Conservation (phyloP, 225 moss, liverwort and hornwort genomes). For the Physcomitrium patens region DNA sequence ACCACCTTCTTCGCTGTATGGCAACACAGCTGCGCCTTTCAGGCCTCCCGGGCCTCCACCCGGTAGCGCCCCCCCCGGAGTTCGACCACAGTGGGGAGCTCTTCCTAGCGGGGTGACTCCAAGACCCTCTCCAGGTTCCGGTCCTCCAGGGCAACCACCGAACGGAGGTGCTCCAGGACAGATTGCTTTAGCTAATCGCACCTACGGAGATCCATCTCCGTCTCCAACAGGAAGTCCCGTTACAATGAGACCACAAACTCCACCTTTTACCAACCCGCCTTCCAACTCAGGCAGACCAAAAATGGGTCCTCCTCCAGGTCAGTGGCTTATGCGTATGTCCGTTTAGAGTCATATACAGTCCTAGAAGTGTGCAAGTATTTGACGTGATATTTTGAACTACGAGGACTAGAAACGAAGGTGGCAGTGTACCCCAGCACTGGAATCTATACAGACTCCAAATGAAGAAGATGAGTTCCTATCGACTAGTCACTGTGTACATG, state of each 20-base stretch:
- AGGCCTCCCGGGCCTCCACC: slow-evolving; percentile 37
- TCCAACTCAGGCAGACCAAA: slow-evolving; percentile 35
- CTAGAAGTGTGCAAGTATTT: neutral
- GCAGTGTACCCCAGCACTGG: neutral
- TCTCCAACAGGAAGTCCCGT: slow-evolving; percentile 41
- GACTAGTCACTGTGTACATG: too few species aligned
- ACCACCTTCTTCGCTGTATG: slow-evolving; percentile 37
- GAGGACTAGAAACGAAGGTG: slow-evolving; percentile 1
- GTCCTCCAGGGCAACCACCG: slow-evolving; percentile 48
- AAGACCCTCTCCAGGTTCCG: slow-evolving; percentile 42
- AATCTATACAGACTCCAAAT: neutral
- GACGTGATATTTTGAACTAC: neutral
- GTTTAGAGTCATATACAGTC: neutral
- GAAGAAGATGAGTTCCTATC: too few species aligned
- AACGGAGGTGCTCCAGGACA: slow-evolving; percentile 46
- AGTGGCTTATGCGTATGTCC: slow-evolving; percentile 21
- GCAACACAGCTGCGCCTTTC: slow-evolving; percentile 32
- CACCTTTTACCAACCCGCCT: slow-evolving; percentile 41
- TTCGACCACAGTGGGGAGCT: slow-evolving; percentile 47
- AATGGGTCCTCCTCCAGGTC: slow-evolving; percentile 52
- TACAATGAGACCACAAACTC: slow-evolving; percentile 49
- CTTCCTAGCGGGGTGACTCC: slow-evolving; percentile 33
- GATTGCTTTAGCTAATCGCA: slow-evolving; percentile 39
- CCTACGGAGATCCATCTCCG: slow-evolving; percentile 50
- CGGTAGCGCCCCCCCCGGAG: slow-evolving; percentile 40